Percentiles rank a stretch among this genome's conserved stretches.
phyloP scores from a whole-genome alignment of 495 filamentous ascomycete genomes.

The Aspergillus bridgeri region DNA sequence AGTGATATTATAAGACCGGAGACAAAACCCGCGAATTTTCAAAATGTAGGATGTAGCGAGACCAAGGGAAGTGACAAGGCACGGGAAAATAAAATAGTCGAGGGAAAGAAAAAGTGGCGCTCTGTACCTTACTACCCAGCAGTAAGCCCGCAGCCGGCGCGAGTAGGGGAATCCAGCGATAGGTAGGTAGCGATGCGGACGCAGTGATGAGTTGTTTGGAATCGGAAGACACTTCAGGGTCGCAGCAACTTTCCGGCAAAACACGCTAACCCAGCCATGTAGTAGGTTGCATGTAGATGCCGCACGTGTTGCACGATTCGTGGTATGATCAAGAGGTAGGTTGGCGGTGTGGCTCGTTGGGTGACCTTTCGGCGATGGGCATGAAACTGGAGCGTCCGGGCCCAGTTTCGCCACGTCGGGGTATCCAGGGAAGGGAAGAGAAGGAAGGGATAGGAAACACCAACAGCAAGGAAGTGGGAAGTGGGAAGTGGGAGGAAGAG shows the following conservation, averaged over 20 bases:
- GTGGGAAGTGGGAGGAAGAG: too few relatives aligned
- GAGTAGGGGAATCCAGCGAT: not conserved
- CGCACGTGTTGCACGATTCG: not conserved
- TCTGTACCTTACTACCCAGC: not conserved
- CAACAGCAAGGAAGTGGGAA: too few relatives aligned
- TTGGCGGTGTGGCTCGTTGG: constrained; percentile 2
- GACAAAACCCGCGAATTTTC: not conserved
- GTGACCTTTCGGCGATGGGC: not conserved
- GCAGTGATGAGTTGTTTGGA: not conserved
- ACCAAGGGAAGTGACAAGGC: not conserved
- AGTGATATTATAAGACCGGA: not conserved
- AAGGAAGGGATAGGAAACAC: not conserved
- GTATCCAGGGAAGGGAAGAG: not conserved
- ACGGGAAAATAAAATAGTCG: not conserved
- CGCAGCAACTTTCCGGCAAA: constrained; percentile 1
- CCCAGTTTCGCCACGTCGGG: constrained; percentile 1
- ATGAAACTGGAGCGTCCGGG: constrained; percentile 1
- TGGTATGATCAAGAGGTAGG: constrained; percentile 4
- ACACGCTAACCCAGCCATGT: not conserved
- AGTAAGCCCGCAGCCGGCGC: not conserved
- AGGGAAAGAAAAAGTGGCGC: not conserved
- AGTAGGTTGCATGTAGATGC: not conserved
- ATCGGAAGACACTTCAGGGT: not conserved
- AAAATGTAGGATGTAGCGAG: not conserved
- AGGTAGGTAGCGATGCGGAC: not conserved